A percentile compares a stretch with the other conserved stretches of the same genome.
Evolutionary conservation across 164 flowering plant genomes (phyloP).

Genomic region (Berberis thunbergii): DNA sequence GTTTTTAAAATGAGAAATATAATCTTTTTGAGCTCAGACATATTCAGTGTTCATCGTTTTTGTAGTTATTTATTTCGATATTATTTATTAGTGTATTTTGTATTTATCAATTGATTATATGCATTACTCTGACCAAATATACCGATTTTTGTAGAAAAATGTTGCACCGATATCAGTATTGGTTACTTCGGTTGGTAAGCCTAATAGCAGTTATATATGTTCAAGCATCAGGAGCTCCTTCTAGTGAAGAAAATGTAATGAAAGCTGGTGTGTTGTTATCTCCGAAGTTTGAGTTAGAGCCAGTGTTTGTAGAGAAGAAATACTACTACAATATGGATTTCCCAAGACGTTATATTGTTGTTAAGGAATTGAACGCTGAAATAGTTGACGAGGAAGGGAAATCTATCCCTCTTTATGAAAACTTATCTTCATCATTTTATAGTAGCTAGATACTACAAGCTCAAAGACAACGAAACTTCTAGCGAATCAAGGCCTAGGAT

Average conservation of each 20-base stretch:
- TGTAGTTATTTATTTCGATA: too few relatives aligned
- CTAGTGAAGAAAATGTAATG: conserved; percentile 19
- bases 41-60: too few relatives aligned
- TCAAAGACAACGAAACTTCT: conserved; percentile 1
- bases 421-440: conserved; percentile 95
- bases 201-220: conserved; percentile 12
- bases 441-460: conserved; percentile 41
- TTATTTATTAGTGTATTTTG: too few relatives aligned
- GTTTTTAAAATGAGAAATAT: too few relatives aligned
- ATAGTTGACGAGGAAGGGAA: conserved; percentile 74
- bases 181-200: conserved; percentile 13
- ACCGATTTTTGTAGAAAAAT: too few relatives aligned
- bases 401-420: conserved; percentile 78
- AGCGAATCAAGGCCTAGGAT: conserved; percentile 10
- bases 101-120: too few relatives aligned
- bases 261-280: conserved; percentile 52
- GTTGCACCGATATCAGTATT: background rate
- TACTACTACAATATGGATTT: conserved; percentile 50
- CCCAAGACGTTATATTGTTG: conserved; percentile 80
- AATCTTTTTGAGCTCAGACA: too few relatives aligned
- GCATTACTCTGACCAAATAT: too few relatives aligned
- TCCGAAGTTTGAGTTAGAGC: conserved; percentile 46
- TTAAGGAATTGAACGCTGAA: conserved; percentile 73
- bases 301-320: conserved; percentile 65
- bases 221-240: conserved; percentile 17